Conservation (phyloP, 192 early-diverging fungal species). For the Helicostylum pulchrum region DNA sequence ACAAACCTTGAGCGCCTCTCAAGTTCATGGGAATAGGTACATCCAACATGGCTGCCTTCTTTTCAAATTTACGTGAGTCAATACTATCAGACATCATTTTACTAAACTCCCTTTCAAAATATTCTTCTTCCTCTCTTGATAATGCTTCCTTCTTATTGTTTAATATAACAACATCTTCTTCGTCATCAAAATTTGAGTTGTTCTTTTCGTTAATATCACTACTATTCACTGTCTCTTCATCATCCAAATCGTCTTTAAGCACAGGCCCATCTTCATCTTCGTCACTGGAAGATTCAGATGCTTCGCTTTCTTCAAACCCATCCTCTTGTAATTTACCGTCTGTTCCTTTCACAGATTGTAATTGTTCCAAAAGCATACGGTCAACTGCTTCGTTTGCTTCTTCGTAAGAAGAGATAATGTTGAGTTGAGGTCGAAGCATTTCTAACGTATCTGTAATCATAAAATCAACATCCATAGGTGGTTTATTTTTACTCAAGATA, state of each 20-base stretch:
- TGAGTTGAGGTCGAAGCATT: conserved; percentile 58
- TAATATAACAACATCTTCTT: conserved; percentile 68
- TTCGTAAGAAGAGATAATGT: conserved; percentile 67
- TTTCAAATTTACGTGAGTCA: conserved; percentile 77
- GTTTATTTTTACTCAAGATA: conserved; percentile 72
- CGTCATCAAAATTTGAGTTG: conserved; percentile 48
- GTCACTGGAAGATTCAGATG: conserved; percentile 33
- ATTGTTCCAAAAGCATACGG: conserved; percentile 47
- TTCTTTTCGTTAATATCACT: conserved; percentile 38
- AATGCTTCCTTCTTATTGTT: conserved; percentile 56
- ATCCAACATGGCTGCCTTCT: conserved; percentile 79
- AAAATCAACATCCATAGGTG: conserved; percentile 89
- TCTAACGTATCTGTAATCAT: conserved; percentile 80
- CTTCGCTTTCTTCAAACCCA: conserved; percentile 41
- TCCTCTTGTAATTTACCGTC: conserved; percentile 40
- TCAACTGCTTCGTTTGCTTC: conserved; percentile 74
- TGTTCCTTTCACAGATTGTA: conserved; percentile 45
- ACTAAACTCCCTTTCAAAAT: conserved; percentile 88
- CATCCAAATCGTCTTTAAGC: conserved; percentile 23
- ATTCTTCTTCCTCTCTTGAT: conserved; percentile 74
- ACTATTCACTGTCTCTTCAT: conserved; percentile 19
- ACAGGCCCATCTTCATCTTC: conserved; percentile 35
- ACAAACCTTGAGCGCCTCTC: conserved; percentile 44
- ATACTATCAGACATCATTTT: conserved; percentile 89
- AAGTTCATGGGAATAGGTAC: conserved; percentile 82